Base-by-base conservation (phyloP, 78 protist genomes). In the Acrasis kona region DNA sequence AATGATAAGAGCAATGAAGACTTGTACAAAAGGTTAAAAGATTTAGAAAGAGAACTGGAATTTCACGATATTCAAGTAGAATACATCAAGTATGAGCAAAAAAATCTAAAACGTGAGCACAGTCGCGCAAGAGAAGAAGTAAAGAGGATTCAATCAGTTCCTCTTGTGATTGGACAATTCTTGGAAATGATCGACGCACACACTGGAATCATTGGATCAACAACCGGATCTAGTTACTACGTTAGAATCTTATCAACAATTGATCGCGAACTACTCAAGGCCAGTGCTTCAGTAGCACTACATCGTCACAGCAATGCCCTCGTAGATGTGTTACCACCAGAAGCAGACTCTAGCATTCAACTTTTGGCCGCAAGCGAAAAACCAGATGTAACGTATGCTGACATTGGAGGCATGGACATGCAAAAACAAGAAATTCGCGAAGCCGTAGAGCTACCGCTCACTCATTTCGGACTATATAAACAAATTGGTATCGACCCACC, bases 371-470 rank as follows among this genome's bases (percentile, higher is more conserved):
- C 87, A 6, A 72, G 67, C 41, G 97, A 89, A 34, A 69, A 28
- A 34, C 95, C 95, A 2, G 90, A 89, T 12, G 83, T 90, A n/a
- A 9, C 82, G 35, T 93, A 93, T 75, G 39, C 89, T 0, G 98
- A 96, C 78, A 94, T 97, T 57, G 99, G 99, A 8, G 99, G 99
- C 38, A 57, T 80, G 34, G 99, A 98, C 86, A 89, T 90, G 41
- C 99, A 98, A 81, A 98, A 98, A 89, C 99, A 98, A 79, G 99
- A 98, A 70, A 93, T 98, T 86, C 87, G 99, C 39, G 99, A 98
- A 84, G 99, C 99, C 5, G 99, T 98, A 2, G 99, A 97, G 81
- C 89, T 97, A 40, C 99, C 99, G 30, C 93, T 98, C 28, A 97
- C 96, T 12, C 96, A 93, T 74, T 82, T 77, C 69, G 96, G 93